Base-by-base conservation (phyloP, 2,329 filamentous ascomycete species). In the Trichoderma afroharzianum region DNA sequence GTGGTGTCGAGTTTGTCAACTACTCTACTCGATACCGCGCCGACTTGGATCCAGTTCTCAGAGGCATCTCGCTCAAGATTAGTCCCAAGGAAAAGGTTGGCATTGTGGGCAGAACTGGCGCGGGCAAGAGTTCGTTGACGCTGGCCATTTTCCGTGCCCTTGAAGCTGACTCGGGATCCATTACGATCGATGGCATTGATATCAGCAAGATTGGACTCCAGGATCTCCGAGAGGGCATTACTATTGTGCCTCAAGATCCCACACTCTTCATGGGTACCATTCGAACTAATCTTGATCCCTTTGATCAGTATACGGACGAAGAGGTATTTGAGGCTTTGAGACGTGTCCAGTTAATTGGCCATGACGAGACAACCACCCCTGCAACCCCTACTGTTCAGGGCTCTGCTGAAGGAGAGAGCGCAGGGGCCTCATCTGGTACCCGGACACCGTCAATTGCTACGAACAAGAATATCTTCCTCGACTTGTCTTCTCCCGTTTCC, bases 231-330 rank as follows among this genome's bases (percentile, higher is more conserved):
- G 92, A 97, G 82, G 92, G 93, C 61, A 97, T 99, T 77, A 98
- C 97, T 0, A 98, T 99, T 81, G 96, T 99, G 71, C 96, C 96
- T 32, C 96, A 99, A 83, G 96, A 99, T 79, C 96, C 93, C 69
- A 98, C 95, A 0, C 86, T 98, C 1, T 98, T 98, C 82, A 95
- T 91, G 15, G 95, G 95, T 74, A 98, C 95, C 0, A 92, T 98
- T 74, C 90, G 95, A 74, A 94, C 86, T 80, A 99, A 99, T 79
- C 87, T 99, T 26, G 96, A 99, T 80, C 96, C 96, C 0, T 99
- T 99, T 81, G 87, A 90, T 18, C 83, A 93, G 47, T 97, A 97
- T 82, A 94, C 92, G 0, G 94, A 99, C 77, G 93, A 96, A 73
- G 89, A 98, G 75, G 93, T 99, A 61, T 98, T 97, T 80, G 90